A percentile compares a stretch with the other conserved stretches of the same genome.
Evolutionary conservation across 1,284 basidiomycete genomes (phyloP).

Genomic region (Phenoliferia sp.): DNA sequence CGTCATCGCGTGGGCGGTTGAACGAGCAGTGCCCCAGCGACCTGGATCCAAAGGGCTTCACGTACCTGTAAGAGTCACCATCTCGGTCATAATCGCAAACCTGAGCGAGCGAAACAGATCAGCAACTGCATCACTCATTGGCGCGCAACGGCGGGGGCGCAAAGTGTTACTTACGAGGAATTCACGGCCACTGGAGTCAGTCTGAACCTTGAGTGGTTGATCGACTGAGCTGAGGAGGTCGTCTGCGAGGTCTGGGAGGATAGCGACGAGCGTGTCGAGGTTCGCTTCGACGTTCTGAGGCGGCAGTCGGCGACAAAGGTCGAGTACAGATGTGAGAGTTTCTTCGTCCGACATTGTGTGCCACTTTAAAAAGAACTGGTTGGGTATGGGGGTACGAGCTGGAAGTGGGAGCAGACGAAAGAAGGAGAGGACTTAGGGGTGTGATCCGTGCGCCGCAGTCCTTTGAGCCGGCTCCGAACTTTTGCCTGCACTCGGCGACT

Average conservation of each 20-base stretch:
- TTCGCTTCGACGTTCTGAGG: slow-evolving; percentile 88
- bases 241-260: slow-evolving; percentile 69
- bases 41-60: too few relatives aligned
- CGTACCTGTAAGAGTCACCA: slow-evolving; percentile 85
- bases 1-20: not conserved
- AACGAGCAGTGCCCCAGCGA: not conserved
- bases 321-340: slow-evolving; percentile 63
- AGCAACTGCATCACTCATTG: not conserved
- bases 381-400: too few relatives aligned
- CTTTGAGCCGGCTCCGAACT: too few relatives aligned
- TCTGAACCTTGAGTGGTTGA: slow-evolving; percentile 79
- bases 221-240: slow-evolving; percentile 93
- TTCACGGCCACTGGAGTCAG: slow-evolving; percentile 73
- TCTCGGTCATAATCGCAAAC: slow-evolving; percentile 85
- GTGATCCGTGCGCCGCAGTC: too few relatives aligned
- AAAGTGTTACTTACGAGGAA: slow-evolving; percentile 72
- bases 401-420: too few relatives aligned
- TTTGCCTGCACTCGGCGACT: too few relatives aligned
- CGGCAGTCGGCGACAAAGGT: slow-evolving; percentile 90
- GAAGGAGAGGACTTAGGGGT: too few relatives aligned
- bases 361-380: too few relatives aligned
- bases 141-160: not conserved
- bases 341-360: slow-evolving; percentile 3
- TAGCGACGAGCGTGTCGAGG: slow-evolving; percentile 67
- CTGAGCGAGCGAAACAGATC: slow-evolving; percentile 1